A percentile compares a stretch with the other conserved stretches of the same genome.
These are phyloP conservation scores for Rosa rugosa DNA, from an alignment of 306 rosid species.

Conservation along the genomic window DNA sequence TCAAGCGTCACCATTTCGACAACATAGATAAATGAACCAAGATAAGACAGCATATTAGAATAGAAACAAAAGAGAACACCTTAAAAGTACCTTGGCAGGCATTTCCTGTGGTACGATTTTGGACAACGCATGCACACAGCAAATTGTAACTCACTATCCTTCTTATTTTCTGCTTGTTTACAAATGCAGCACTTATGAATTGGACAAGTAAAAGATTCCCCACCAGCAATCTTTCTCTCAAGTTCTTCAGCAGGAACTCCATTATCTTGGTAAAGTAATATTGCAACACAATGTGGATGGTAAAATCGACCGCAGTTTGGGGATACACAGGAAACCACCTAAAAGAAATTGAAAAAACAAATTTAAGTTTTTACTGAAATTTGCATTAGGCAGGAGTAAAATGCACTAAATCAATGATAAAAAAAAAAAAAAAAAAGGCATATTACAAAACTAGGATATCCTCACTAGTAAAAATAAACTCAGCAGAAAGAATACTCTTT, in stretches of 20 bases:
- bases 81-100: constrained; percentile 70
- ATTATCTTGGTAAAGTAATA: constrained; percentile 40
- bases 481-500: neutral
- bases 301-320: constrained; percentile 88
- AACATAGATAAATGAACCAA: constrained; percentile 2
- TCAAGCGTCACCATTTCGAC: constrained; percentile 30
- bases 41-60: constrained; percentile 1
- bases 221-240: constrained; percentile 54
- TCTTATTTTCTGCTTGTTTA: constrained; percentile 68
- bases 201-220: constrained; percentile 78
- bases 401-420: neutral
- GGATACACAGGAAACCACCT: constrained; percentile 77
- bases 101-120: constrained; percentile 79
- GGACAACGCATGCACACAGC: constrained; percentile 97
- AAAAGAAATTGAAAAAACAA: constrained; percentile 20
- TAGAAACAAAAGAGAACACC: constrained; percentile 8
- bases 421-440: neutral
- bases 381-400: neutral
- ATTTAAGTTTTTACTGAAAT: neutral
- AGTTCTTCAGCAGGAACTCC: constrained; percentile 52
- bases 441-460: neutral
- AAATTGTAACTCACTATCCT: constrained; percentile 56
- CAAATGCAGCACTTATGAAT: constrained; percentile 72
- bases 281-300: constrained; percentile 77
- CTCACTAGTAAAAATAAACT: constrained; percentile 7